Evolutionary conservation across 2,329 filamentous ascomycete genomes (phyloP).

Genomic region (Calonectria montana): DNA sequence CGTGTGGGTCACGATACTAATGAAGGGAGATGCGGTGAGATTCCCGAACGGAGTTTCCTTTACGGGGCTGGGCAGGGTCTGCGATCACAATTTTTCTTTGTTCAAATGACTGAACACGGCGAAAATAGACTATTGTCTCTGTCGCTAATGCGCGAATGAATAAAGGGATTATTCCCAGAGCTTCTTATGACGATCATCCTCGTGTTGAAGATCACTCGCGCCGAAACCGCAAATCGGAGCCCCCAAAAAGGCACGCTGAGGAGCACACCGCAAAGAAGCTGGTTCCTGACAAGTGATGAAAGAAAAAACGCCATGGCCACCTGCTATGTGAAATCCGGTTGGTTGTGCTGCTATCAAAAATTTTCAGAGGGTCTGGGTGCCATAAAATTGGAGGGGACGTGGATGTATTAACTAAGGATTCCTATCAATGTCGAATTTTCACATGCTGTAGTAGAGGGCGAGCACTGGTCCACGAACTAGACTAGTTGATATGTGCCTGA

Average conservation of each 20-base stretch:
- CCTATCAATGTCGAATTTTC: neutral
- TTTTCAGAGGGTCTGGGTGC: neutral
- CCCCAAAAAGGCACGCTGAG: neutral
- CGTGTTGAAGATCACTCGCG: neutral
- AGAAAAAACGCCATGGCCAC: neutral
- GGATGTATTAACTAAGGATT: neutral
- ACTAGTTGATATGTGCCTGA: neutral
- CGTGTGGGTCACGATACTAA: conserved; percentile 6
- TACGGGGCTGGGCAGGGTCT: neutral
- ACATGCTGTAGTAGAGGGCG: neutral
- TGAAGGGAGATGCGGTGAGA: conserved; percentile 9
- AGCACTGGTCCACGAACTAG: neutral
- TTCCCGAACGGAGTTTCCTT: neutral
- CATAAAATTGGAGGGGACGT: conserved; percentile 9
- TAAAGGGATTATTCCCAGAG: neutral
- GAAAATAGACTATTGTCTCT: neutral
- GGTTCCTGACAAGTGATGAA: neutral
- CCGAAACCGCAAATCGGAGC: neutral
- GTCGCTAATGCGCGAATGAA: neutral
- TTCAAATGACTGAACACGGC: neutral
- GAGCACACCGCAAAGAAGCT: neutral
- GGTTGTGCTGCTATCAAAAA: neutral
- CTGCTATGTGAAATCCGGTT: neutral
- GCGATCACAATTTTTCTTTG: neutral
- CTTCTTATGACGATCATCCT: neutral